These are phyloP conservation scores for Plasmodium chabaudi DNA, from an alignment of 169 alveolate species.

Conservation along the genomic window DNA sequence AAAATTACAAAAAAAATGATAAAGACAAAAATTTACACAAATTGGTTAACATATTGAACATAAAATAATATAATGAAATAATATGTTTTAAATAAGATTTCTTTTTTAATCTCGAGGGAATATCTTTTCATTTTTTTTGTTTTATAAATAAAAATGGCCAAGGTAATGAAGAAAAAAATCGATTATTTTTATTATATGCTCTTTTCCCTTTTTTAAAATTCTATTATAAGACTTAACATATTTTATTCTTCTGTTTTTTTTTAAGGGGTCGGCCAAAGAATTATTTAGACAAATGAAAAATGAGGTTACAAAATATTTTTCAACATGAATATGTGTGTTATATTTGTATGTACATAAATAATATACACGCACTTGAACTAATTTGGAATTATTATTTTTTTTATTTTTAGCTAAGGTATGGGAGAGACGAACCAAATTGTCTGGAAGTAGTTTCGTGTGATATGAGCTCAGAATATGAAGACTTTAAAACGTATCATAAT, in stretches of 20 bases:
- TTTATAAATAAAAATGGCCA: not conserved
- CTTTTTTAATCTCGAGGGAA: not conserved
- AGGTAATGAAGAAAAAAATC: too few species aligned
- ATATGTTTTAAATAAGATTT: not conserved
- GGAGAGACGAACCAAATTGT: not conserved
- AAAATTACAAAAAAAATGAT: not conserved
- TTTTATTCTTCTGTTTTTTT: conserved; percentile 23
- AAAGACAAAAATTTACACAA: not conserved
- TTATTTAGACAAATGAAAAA: conserved; percentile 38
- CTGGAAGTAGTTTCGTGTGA: not conserved
- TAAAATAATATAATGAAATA: not conserved
- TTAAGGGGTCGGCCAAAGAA: conserved; percentile 72
- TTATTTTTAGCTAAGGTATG: conserved; percentile 4
- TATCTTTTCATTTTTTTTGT: conserved; percentile 1
- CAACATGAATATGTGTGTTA: not conserved
- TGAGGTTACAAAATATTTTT: conserved; percentile 17
- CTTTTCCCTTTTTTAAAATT: too few species aligned
- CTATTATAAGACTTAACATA: not conserved
- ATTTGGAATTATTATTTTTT: not conserved
- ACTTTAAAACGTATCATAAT: conserved; percentile 12
- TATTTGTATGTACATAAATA: not conserved
- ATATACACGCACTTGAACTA: not conserved
- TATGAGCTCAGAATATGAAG: conserved; percentile 21
- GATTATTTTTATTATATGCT: too few species aligned
- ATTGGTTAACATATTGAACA: not conserved